phyloP scores from a whole-genome alignment of 2,329 filamentous ascomycete species.

The Fusarium sp. region DNA sequence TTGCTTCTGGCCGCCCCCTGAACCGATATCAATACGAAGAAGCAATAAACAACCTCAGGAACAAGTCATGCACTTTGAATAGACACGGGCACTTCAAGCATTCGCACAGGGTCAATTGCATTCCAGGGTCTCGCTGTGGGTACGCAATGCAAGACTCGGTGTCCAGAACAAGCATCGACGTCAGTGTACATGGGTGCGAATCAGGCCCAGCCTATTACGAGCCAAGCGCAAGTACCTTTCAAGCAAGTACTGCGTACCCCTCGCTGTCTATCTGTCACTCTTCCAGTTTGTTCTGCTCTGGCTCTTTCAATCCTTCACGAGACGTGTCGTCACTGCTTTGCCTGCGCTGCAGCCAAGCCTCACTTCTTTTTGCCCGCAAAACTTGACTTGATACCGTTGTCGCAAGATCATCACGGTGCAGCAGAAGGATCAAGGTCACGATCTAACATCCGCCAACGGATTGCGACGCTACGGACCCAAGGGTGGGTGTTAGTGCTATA shows the following conservation, averaged over 20 bases:
- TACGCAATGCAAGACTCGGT: slow-evolving; percentile 1
- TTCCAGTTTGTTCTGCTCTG: not conserved
- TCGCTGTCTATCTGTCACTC: slow-evolving; percentile 10
- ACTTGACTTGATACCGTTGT: not conserved
- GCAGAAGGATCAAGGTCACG: not conserved
- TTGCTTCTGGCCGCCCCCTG: not conserved
- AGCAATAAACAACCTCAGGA: slow-evolving; percentile 21
- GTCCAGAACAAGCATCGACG: slow-evolving; percentile 22
- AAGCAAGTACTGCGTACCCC: slow-evolving; percentile 19
- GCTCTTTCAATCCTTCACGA: not conserved
- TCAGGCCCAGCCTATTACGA: slow-evolving; percentile 29
- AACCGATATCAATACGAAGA: not conserved
- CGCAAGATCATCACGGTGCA: not conserved
- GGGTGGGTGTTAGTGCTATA: slow-evolving; percentile 31
- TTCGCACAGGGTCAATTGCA: slow-evolving; percentile 1
- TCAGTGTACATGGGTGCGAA: slow-evolving; percentile 35
- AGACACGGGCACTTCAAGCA: not conserved
- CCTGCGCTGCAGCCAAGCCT: slow-evolving; percentile 28
- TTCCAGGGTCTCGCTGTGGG: slow-evolving; percentile 8
- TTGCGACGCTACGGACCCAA: slow-evolving; percentile 15
- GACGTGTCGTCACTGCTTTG: slow-evolving; percentile 12
- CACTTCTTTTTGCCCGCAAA: not conserved
- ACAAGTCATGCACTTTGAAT: slow-evolving; percentile 34
- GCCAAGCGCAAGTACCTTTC: slow-evolving; percentile 15
- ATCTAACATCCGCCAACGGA: slow-evolving; percentile 9